phyloP scores from a whole-genome alignment of 805 yeast genomes.

The Yamadazyma paraphyllophila region DNA sequence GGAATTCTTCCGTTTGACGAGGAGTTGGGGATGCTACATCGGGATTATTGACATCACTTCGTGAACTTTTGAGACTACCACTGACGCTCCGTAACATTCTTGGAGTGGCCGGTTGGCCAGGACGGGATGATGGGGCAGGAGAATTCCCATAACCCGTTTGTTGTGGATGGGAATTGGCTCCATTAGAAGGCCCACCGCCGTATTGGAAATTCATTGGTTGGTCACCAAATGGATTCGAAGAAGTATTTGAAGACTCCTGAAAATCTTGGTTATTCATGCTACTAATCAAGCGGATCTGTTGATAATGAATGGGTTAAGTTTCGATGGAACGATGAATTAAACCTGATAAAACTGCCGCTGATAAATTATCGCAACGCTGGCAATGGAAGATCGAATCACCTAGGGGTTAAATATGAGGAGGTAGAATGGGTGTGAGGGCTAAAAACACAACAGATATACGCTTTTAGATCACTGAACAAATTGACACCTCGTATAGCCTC shows the following conservation, averaged over 20 bases:
- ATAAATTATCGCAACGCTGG: too few species aligned
- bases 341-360: too few species aligned
- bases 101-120: slow-evolving; percentile 62
- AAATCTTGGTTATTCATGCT: slow-evolving; percentile 7
- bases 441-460: too few species aligned
- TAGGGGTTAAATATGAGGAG: too few species aligned
- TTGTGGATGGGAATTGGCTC: too few species aligned
- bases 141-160: too few species aligned
- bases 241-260: not conserved
- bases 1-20: slow-evolving; percentile 14
- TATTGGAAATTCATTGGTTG: slow-evolving; percentile 7
- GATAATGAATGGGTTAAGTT: not conserved
- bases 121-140: slow-evolving; percentile 1
- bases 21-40: slow-evolving; percentile 10
- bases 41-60: slow-evolving; percentile 12
- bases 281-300: not conserved
- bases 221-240: slow-evolving; percentile 6
- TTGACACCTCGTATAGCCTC: too few species aligned
- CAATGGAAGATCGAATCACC: too few species aligned
- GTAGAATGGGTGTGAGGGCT: too few species aligned
- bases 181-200: slow-evolving; percentile 1
- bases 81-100: slow-evolving; percentile 63
- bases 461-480: too few species aligned
- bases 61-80: slow-evolving; percentile 27
- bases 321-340: not conserved